Evolutionary conservation across 169 alveolate species (phyloP).

Genomic region (Cryptosporidium ubiquitum): DNA sequence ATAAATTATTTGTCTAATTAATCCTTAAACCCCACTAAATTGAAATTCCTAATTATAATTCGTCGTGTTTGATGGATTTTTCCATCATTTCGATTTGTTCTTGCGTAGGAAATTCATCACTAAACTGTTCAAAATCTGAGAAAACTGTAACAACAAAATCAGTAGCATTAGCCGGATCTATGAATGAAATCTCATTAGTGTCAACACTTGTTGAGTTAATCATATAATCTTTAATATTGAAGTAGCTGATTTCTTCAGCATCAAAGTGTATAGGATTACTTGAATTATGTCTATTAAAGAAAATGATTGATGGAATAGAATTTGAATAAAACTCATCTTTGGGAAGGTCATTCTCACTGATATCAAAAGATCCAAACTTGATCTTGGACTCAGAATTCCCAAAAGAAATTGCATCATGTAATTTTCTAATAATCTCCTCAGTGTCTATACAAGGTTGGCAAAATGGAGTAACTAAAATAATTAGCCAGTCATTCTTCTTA

Average conservation of each 20-base stretch:
- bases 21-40: not conserved
- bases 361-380: conserved; percentile 53
- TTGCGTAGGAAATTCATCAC: conserved; percentile 55
- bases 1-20: not conserved
- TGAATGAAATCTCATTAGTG: not conserved
- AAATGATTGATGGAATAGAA: conserved; percentile 52
- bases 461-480: conserved; percentile 54
- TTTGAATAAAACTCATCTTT: conserved; percentile 56
- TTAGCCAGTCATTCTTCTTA: conserved; percentile 43
- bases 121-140: conserved; percentile 65
- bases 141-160: conserved; percentile 52
- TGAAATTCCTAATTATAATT: conserved; percentile 2
- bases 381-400: not conserved
- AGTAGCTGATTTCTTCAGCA: conserved; percentile 50
- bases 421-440: conserved; percentile 33
- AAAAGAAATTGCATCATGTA: conserved; percentile 11
- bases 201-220: conserved; percentile 53
- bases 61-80: conserved; percentile 27
- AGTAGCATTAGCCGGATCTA: conserved; percentile 45
- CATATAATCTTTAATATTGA: conserved; percentile 38
- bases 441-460: conserved; percentile 73
- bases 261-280: conserved; percentile 12
- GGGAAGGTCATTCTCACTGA: conserved; percentile 68
- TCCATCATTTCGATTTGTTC: conserved; percentile 43
- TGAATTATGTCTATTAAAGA: not conserved